A percentile compares a stretch with the other conserved stretches of the same genome.
These are phyloP conservation scores for Bonia amplexicaulis DNA, from an alignment of 176 grass and related monocot genomes.

Conservation along the genomic window DNA sequence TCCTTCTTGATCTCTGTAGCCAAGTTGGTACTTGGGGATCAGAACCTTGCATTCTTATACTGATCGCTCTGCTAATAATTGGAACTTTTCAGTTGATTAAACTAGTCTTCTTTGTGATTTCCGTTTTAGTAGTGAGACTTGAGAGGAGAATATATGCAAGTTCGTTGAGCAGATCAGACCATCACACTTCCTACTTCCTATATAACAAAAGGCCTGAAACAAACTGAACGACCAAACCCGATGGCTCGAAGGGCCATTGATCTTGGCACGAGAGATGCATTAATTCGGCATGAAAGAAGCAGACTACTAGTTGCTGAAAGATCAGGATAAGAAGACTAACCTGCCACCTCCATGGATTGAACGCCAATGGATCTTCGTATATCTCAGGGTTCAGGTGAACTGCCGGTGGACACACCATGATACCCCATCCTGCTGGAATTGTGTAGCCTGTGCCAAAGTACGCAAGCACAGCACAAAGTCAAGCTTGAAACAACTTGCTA, in stretches of 20 bases:
- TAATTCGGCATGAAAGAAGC: background rate
- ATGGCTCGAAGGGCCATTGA: background rate
- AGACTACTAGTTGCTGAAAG: background rate
- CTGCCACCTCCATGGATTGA: conserved; percentile 87
- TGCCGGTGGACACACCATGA: conserved; percentile 79
- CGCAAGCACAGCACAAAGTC: conserved; percentile 10
- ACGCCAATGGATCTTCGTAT: conserved; percentile 70
- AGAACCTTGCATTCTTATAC: conserved; percentile 28
- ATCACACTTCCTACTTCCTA: conserved; percentile 9
- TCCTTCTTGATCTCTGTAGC: conserved; percentile 30
- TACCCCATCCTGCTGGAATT: conserved; percentile 80
- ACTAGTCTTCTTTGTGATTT: conserved; percentile 19
- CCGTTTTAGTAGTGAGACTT: background rate
- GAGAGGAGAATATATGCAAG: conserved; percentile 20
- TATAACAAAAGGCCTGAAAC: background rate
- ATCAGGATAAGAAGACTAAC: conserved; percentile 31
- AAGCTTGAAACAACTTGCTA: conserved; percentile 8
- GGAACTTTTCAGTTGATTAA: conserved; percentile 18
- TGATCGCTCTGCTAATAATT: conserved; percentile 39
- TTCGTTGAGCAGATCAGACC: conserved; percentile 27
- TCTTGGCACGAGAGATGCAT: background rate
- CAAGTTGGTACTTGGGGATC: conserved; percentile 42
- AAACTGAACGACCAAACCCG: background rate
- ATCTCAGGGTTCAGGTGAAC: conserved; percentile 83
- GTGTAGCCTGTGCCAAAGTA: conserved; percentile 54